These are phyloP conservation scores for Phylloporus arenicola DNA, from an alignment of 768 basidiomycete genomes.

Conservation along the genomic window DNA sequence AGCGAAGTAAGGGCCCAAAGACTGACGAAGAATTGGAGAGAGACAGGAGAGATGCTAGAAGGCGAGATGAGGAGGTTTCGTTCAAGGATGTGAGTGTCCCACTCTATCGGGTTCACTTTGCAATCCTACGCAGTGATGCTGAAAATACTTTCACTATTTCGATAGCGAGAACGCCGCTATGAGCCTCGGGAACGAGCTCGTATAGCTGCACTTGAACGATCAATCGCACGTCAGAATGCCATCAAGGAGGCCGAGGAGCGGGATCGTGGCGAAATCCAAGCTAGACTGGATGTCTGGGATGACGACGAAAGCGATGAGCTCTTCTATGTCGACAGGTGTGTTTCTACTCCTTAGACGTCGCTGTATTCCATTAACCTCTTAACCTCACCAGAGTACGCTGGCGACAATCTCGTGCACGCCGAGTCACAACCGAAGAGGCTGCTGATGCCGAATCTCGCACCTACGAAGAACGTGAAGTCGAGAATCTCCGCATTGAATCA, in stretches of 20 bases:
- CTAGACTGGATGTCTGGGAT: constrained; percentile 83
- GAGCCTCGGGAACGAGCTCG: constrained; percentile 84
- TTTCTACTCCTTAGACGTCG: not conserved
- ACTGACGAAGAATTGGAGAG: constrained; percentile 88
- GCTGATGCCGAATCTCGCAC: constrained; percentile 79
- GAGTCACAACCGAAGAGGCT: constrained; percentile 71
- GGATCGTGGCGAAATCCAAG: constrained; percentile 73
- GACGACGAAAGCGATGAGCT: constrained; percentile 89
- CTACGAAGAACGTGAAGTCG: constrained; percentile 81
- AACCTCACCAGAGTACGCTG: constrained; percentile 60
- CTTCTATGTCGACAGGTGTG: constrained; percentile 89
- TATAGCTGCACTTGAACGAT: constrained; percentile 69
- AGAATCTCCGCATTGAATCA: constrained; percentile 82
- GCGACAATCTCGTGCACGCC: constrained; percentile 69
- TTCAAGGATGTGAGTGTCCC: constrained; percentile 71
- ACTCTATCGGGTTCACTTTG: not conserved
- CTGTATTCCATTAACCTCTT: not conserved
- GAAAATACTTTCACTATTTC: not conserved
- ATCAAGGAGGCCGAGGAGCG: constrained; percentile 75
- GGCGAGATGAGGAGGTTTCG: constrained; percentile 76
- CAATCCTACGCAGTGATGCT: not conserved
- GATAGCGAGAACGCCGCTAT: constrained; percentile 87
- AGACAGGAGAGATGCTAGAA: constrained; percentile 68
- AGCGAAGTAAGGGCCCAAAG: constrained; percentile 42
- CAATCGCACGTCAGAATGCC: constrained; percentile 65